phyloP scores from a whole-genome alignment of 2,329 filamentous ascomycete species.

The Neopestalotiopsis sp. region DNA sequence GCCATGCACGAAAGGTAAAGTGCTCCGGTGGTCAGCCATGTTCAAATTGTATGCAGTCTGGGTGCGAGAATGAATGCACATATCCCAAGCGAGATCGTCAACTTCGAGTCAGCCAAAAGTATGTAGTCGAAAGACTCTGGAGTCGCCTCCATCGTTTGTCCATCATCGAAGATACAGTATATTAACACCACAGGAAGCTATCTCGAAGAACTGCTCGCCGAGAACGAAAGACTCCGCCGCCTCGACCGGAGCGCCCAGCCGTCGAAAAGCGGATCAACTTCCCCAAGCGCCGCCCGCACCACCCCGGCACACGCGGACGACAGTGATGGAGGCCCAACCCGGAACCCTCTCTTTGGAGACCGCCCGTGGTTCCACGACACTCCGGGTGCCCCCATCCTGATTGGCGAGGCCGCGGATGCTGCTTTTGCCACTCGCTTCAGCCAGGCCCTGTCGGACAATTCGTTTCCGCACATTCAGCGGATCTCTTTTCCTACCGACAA shows the following conservation, averaged over 20 bases:
- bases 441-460: constrained; percentile 37
- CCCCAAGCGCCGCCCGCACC: constrained; percentile 3
- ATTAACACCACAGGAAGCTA: constrained; percentile 29
- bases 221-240: constrained; percentile 36
- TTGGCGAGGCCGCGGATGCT: constrained; percentile 42
- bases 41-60: constrained; percentile 36
- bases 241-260: constrained; percentile 6
- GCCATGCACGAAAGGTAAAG: constrained; percentile 39
- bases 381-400: constrained; percentile 38
- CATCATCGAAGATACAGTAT: too few species aligned
- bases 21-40: constrained; percentile 40
- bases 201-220: constrained; percentile 39
- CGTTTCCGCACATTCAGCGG: constrained; percentile 37
- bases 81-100: constrained; percentile 35
- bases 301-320: constrained; percentile 4
- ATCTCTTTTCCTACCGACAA: constrained; percentile 40
- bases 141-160: neutral
- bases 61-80: constrained; percentile 35
- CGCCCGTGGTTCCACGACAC: constrained; percentile 41
- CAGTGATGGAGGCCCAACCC: constrained; percentile 10
- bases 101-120: constrained; percentile 40
- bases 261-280: neutral
- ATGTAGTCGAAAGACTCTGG: neutral
- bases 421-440: constrained; percentile 43
- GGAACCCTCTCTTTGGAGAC: constrained; percentile 27